Percentiles rank a stretch among this genome's conserved stretches.
Evolutionary conservation across 1,284 basidiomycete genomes (phyloP).

Genomic region (Sanghuangporus weigelae): DNA sequence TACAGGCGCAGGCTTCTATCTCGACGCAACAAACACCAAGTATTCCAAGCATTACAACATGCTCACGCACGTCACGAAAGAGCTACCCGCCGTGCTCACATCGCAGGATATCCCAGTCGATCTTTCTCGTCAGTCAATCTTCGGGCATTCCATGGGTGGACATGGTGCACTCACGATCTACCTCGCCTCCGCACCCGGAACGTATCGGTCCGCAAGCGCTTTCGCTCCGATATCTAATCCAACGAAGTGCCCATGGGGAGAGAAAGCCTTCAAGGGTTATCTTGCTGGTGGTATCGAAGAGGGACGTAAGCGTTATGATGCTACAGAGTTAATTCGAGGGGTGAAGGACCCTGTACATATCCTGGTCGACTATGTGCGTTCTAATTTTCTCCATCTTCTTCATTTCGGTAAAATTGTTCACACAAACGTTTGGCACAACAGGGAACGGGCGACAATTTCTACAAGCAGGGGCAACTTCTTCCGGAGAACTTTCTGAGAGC

Average conservation of each 20-base stretch:
- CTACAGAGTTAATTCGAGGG: conserved; percentile 75
- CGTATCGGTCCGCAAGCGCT: conserved; percentile 87
- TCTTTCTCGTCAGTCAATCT: conserved; percentile 68
- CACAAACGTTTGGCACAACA: conserved; percentile 26
- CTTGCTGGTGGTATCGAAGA: conserved; percentile 75
- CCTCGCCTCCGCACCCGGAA: conserved; percentile 62
- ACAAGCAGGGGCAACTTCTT: conserved; percentile 80
- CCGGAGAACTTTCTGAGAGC: conserved; percentile 86
- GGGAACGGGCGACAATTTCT: conserved; percentile 87
- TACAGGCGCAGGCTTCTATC: conserved; percentile 86
- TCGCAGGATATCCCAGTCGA: conserved; percentile 66
- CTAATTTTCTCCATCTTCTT: not conserved
- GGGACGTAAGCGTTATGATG: conserved; percentile 74
- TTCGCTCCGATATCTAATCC: conserved; percentile 94
- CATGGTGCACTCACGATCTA: conserved; percentile 94
- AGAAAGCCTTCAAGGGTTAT: conserved; percentile 92
- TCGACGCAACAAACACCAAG: conserved; percentile 80
- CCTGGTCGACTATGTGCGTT: conserved; percentile 76
- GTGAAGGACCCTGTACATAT: conserved; percentile 69
- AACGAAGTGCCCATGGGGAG: conserved; percentile 83
- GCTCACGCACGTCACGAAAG: conserved; percentile 77
- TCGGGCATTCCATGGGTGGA: conserved; percentile 90
- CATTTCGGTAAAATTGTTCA: not conserved
- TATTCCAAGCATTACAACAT: conserved; percentile 89
- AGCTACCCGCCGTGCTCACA: conserved; percentile 76